Percentiles rank a stretch among this genome's conserved stretches.
Conservation (phyloP, 257 asterid genomes). For the Mitragyna speciosa region DNA sequence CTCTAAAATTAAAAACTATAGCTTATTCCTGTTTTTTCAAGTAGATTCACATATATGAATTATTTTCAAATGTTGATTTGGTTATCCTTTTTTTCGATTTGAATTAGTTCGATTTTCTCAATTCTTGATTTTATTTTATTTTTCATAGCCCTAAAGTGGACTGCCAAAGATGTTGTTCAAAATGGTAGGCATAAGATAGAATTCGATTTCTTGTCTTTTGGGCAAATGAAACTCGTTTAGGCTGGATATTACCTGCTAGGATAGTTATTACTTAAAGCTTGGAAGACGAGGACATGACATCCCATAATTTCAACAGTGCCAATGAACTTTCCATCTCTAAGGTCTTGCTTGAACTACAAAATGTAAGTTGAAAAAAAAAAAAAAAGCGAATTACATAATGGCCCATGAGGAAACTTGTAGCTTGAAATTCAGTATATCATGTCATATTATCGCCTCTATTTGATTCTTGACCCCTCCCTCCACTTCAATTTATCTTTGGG, state of each 20-base stretch:
- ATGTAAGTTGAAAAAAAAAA: background rate
- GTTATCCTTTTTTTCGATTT: too few relatives aligned
- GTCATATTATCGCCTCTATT: too few relatives aligned
- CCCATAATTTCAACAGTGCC: background rate
- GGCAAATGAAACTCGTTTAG: background rate
- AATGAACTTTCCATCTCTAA: background rate
- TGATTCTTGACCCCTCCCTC: background rate
- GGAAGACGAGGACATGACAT: constrained; percentile 4
- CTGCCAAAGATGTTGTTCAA: background rate
- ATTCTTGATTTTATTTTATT: too few relatives aligned
- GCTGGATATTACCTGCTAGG: background rate
- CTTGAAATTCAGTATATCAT: too few relatives aligned
- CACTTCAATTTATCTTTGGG: background rate
- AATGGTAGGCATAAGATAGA: background rate
- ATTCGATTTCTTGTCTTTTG: background rate
- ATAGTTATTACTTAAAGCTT: background rate
- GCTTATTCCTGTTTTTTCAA: too few relatives aligned
- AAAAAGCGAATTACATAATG: background rate
- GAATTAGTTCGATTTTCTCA: too few relatives aligned
- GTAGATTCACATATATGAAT: too few relatives aligned
- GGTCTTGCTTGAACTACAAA: background rate
- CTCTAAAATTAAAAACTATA: too few relatives aligned
- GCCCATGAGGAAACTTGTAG: background rate
- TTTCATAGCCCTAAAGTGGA: too few relatives aligned
- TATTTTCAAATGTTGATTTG: too few relatives aligned